Percentiles rank a stretch among this genome's conserved stretches.
Conservation (phyloP, 352 stramenopile genomes). For the Phytophthora europaea region DNA sequence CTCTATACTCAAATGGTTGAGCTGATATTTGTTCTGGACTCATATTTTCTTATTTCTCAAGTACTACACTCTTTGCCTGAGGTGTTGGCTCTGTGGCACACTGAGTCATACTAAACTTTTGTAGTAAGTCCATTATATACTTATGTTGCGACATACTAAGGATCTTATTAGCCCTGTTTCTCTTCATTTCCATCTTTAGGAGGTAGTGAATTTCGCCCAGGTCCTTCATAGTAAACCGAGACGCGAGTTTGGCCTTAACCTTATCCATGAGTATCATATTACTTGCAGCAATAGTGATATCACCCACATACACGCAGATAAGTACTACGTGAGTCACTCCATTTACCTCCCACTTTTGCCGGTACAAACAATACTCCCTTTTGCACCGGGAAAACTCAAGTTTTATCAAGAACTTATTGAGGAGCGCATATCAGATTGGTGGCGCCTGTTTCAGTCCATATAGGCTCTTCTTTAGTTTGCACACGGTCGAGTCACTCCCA, state of each 20-base stretch:
- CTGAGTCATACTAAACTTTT: not conserved
- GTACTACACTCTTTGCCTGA: not conserved
- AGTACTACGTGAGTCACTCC: not conserved
- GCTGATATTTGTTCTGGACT: not conserved
- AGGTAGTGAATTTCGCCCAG: not conserved
- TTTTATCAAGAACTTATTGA: conserved; percentile 14
- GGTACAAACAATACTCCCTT: not conserved
- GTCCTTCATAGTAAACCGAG: conserved; percentile 1
- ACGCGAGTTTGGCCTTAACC: not conserved
- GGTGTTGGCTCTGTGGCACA: too few species aligned
- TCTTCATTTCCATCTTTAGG: not conserved
- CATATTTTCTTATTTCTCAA: not conserved
- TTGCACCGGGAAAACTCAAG: conserved; percentile 19
- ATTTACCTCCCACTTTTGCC: conserved; percentile 7
- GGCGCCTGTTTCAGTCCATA: not conserved
- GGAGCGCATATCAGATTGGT: not conserved
- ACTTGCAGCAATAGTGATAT: not conserved
- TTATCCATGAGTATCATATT: not conserved
- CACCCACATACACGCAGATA: not conserved
- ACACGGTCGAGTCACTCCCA: not conserved
- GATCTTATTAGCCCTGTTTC: not conserved
- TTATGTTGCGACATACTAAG: conserved; percentile 14
- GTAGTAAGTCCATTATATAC: conserved; percentile 6
- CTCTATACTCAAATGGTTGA: not conserved
- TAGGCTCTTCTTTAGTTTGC: not conserved